Conservation (phyloP, 768 basidiomycete genomes). For the Tremella fuciformis region DNA sequence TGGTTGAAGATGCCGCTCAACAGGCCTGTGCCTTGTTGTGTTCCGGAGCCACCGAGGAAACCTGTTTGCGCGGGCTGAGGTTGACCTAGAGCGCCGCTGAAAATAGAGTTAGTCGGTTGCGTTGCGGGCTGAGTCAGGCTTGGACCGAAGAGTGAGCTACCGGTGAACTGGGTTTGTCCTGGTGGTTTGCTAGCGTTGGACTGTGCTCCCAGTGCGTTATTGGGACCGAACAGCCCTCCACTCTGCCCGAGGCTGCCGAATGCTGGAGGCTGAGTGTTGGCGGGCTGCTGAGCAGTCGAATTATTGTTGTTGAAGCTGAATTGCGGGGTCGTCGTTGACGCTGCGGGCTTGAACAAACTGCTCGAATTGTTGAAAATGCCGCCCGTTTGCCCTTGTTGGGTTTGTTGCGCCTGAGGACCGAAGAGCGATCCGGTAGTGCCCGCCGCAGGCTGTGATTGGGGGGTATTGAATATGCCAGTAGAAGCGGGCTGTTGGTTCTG, state of each 20-base stretch:
- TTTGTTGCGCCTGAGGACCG: conserved; percentile 35
- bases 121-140: conserved; percentile 36
- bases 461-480: conserved; percentile 48
- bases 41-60: conserved; percentile 52
- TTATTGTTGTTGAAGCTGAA: no score
- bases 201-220: conserved; percentile 50
- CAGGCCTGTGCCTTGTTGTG: conserved; percentile 51
- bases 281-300: conserved; percentile 19
- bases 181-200: conserved; percentile 34
- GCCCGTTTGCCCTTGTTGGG: no score
- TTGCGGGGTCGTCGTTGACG: no score
- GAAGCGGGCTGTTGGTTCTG: conserved; percentile 31
- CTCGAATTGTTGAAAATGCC: no score
- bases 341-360: no score
- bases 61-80: conserved; percentile 47
- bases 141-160: conserved; percentile 37
- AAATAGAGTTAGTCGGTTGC: conserved; percentile 23
- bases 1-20: conserved; percentile 56
- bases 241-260: conserved; percentile 15
- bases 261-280: conserved; percentile 7
- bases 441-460: conserved; percentile 48
- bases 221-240: conserved; percentile 35
- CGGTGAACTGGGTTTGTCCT: conserved; percentile 35
- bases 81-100: conserved; percentile 46
- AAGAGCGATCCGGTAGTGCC: conserved; percentile 56